Conservation (phyloP, 2,329 filamentous ascomycete genomes). For the Alternaria infectoria region DNA sequence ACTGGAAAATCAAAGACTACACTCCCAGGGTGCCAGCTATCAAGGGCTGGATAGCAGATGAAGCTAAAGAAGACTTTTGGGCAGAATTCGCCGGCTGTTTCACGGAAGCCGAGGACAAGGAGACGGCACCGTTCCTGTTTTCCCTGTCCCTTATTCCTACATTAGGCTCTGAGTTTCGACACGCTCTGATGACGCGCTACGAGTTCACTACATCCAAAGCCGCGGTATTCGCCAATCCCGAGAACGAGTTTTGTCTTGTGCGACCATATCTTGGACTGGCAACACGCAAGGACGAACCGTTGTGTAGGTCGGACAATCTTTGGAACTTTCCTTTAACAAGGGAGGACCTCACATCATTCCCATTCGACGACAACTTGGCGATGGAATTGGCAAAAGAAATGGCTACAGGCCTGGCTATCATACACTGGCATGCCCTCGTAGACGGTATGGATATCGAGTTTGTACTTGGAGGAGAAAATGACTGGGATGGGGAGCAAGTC, state of each 20-base stretch:
- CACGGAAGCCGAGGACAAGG: background rate
- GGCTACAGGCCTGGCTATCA: background rate
- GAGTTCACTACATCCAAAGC: background rate
- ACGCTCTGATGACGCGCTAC: background rate
- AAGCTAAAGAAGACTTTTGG: background rate
- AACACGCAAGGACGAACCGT: background rate
- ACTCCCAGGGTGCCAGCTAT: background rate
- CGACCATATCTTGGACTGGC: background rate
- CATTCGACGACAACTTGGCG: background rate
- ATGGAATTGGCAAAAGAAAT: background rate
- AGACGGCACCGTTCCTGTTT: background rate
- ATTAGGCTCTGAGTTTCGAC: background rate
- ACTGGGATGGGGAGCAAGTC: background rate
- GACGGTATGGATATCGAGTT: background rate
- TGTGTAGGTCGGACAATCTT: background rate
- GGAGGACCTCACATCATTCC: background rate
- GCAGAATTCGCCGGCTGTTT: background rate
- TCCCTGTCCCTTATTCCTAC: background rate
- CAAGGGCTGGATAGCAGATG: background rate
- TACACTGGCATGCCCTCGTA: background rate
- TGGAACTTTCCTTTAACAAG: background rate
- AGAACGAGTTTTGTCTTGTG: background rate
- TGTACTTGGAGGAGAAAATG: background rate
- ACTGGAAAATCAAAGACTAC: background rate
- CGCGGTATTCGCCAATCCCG: background rate